A percentile compares a stretch with the other conserved stretches of the same genome.
Conservation (phyloP, 1,284 basidiomycete species). For the Stygiomarasmius scandens region DNA sequence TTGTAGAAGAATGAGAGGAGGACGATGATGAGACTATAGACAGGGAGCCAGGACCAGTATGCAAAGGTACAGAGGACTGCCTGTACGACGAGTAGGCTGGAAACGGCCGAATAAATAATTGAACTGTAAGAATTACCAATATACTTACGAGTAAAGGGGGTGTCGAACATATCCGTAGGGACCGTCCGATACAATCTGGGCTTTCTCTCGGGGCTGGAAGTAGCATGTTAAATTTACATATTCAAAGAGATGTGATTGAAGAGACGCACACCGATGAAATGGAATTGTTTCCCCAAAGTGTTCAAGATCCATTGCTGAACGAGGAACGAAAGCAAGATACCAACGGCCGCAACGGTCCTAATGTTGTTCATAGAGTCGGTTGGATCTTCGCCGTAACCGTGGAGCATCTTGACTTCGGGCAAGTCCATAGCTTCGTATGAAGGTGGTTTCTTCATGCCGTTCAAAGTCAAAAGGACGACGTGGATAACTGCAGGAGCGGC, state of each 20-base stretch:
- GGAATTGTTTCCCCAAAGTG: constrained; percentile 1
- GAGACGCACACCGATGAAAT: background rate
- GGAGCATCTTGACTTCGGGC: background rate
- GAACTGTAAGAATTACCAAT: background rate
- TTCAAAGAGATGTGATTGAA: background rate
- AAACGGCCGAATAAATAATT: constrained; percentile 22
- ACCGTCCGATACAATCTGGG: constrained; percentile 28
- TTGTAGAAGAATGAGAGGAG: constrained; percentile 31
- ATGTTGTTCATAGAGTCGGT: background rate
- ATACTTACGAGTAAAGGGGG: constrained; percentile 30
- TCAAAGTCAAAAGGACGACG: background rate
- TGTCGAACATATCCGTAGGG: constrained; percentile 37
- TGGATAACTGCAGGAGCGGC: constrained; percentile 2
- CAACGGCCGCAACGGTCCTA: constrained; percentile 2
- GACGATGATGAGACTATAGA: constrained; percentile 27
- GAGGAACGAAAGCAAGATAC: constrained; percentile 28
- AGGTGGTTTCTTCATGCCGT: background rate
- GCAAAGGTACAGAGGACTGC: constrained; percentile 28
- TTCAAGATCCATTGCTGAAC: constrained; percentile 2
- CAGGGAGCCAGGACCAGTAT: constrained; percentile 37
- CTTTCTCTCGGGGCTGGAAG: constrained; percentile 31
- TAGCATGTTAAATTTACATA: background rate
- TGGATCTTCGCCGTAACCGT: background rate
- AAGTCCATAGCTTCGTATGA: constrained; percentile 1
- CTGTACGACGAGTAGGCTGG: constrained; percentile 28